Evolutionary conservation across 2,329 filamentous ascomycete species (phyloP), one percentile per base, ranked within the genome.

Genomic region (Ampelomyces quisqualis): DNA sequence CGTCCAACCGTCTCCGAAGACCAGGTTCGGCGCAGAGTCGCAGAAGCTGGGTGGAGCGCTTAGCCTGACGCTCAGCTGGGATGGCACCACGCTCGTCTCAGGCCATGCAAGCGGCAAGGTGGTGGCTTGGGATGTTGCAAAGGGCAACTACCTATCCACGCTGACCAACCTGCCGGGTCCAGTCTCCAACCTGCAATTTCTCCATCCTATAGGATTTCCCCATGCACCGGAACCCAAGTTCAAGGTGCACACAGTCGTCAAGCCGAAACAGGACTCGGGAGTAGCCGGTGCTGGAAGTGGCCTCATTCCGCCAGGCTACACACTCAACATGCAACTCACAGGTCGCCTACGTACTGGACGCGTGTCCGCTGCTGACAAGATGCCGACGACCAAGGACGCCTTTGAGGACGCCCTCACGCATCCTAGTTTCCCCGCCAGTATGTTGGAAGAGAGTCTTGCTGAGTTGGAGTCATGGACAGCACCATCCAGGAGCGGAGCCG

Each of bases 101-200:
- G 90, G 90, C 5, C 90, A 97, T 60, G 73, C 79, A 13, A 86
- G 79, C 55, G 91, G 91, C 35, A 87, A 86, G 58, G 77, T 96
- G 27, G 73, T 88, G 21, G 77, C 79, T 38, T 97, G 91, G 91
- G 88, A 88, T 62, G 77, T 91, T 18, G 81, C 82, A 24, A 82
- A 84, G 51, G 80, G 81, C 45, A 81, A 80, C 44, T 85, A 86
- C 47, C 77, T 80, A 1, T 79, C 82, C 3, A 81, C 84, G 37
- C 60, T 91, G 32, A 76, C 80, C 2, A 86, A 85, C 43, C 77
- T 94, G 42, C 89, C 89, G 38, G 86, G 88, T 3, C 82, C 89
- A 13, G 82, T 95, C 22, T 93, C 88, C 8, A 95, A 94, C 55
- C 60, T 97, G 17, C 64, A 76, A n/a, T 86, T 93, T 68, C 73